Conservation (phyloP, 805 yeast genomes). For the Candida saitoana region DNA sequence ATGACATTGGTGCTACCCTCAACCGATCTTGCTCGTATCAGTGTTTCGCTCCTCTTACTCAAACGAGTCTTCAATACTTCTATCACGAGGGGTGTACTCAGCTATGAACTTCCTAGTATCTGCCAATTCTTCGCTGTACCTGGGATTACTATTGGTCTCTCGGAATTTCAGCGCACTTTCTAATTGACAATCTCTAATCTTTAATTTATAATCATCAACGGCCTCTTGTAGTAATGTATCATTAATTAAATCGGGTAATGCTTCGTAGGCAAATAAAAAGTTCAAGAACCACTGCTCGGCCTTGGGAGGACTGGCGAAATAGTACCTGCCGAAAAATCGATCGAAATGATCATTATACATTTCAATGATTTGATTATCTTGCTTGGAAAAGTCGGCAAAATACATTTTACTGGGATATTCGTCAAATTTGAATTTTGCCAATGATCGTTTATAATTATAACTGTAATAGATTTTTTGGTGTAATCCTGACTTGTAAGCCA, state of each 20-base stretch:
- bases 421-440: neutral
- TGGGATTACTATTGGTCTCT: neutral
- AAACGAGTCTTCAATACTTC: neutral
- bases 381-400: neutral
- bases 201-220: neutral
- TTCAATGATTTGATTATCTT: constrained; percentile 1
- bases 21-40: neutral
- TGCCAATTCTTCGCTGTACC: neutral
- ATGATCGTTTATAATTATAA: neutral
- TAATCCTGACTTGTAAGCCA: constrained; percentile 3
- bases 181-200: neutral
- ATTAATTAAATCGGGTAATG: neutral
- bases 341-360: constrained; percentile 4
- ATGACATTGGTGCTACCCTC: neutral
- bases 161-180: neutral
- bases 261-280: constrained; percentile 2
- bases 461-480: neutral
- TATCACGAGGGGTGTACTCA: neutral
- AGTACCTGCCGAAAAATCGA: constrained; percentile 3
- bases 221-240: neutral
- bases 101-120: neutral
- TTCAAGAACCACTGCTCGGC: constrained; percentile 3
- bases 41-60: neutral
- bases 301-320: neutral
- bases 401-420: neutral